These are phyloP conservation scores for Amanita molliuscula DNA, from an alignment of 768 basidiomycete genomes.

Conservation along the genomic window DNA sequence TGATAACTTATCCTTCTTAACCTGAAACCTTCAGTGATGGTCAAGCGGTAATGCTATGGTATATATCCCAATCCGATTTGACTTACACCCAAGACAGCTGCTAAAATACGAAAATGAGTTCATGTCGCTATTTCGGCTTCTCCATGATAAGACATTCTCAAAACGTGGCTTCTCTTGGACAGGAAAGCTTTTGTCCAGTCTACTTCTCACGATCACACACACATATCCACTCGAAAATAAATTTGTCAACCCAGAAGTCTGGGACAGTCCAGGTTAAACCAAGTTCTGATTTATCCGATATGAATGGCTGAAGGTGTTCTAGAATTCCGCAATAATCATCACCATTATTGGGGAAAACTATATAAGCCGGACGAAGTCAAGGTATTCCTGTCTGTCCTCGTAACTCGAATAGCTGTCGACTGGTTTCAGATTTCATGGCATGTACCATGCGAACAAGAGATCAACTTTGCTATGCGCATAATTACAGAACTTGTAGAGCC, in stretches of 20 bases:
- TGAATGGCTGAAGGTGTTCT: neutral
- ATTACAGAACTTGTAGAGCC: conserved; percentile 61
- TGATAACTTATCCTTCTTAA: neutral
- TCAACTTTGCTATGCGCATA: conserved; percentile 62
- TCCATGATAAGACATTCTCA: conserved; percentile 63
- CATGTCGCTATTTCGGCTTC: conserved; percentile 45
- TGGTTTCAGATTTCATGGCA: conserved; percentile 61
- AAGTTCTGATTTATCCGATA: neutral
- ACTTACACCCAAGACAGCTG: conserved; percentile 29
- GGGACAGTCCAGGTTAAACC: conserved; percentile 54
- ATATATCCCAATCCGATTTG: neutral
- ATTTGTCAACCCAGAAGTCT: conserved; percentile 71
- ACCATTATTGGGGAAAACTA: conserved; percentile 72
- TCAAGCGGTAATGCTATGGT: conserved; percentile 34
- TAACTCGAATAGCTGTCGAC: neutral
- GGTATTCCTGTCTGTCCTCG: conserved; percentile 22
- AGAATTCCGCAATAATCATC: conserved; percentile 66
- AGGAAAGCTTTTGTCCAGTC: conserved; percentile 64
- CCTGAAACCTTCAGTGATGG: conserved; percentile 35
- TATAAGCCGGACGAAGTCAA: conserved; percentile 62
- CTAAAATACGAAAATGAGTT: conserved; percentile 55
- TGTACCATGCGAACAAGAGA: conserved; percentile 57
- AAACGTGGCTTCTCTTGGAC: conserved; percentile 80
- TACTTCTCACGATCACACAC: conserved; percentile 65
- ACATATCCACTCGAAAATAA: conserved; percentile 75